These are phyloP conservation scores for Neopestalotiopsis sp. DNA, from an alignment of 2,329 filamentous ascomycete species.

Conservation along the genomic window DNA sequence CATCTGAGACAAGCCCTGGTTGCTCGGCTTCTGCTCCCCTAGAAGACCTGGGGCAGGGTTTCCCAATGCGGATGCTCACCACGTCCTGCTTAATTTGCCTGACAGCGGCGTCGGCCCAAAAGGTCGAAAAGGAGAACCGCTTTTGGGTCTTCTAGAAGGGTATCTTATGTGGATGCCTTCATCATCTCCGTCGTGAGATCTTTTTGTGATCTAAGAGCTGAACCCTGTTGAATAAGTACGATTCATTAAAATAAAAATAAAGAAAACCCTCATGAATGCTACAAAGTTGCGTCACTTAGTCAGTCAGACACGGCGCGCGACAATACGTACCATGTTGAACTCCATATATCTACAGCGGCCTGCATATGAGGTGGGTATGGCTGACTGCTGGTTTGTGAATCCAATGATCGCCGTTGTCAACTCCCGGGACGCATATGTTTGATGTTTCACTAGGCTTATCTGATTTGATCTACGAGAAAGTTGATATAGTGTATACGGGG, in stretches of 20 bases:
- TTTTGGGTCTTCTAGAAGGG: constrained; percentile 19
- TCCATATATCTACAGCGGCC: neutral
- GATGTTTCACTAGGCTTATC: constrained; percentile 12
- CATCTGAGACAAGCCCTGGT: constrained; percentile 42
- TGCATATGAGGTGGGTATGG: constrained; percentile 22
- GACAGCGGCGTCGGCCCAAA: constrained; percentile 4
- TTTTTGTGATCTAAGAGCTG: constrained; percentile 3
- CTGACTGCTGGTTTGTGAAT: constrained; percentile 29
- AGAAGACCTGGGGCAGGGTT: constrained; percentile 26
- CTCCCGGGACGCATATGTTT: constrained; percentile 27
- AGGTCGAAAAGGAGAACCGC: constrained; percentile 5
- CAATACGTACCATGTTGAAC: neutral
- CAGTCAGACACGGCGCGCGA: neutral
- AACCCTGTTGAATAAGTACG: neutral
- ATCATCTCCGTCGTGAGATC: constrained; percentile 11
- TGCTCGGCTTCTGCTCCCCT: constrained; percentile 27
- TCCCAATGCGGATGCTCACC: constrained; percentile 32
- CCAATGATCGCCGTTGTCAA: constrained; percentile 29
- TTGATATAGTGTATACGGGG: neutral
- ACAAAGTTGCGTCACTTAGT: neutral
- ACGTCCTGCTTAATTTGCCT: constrained; percentile 25
- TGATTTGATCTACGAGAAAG: constrained; percentile 14
- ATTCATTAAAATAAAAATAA: neutral
- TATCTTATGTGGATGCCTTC: neutral
- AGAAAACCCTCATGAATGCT: neutral